These are phyloP conservation scores for Cordia subcordata DNA, from an alignment of 257 asterid genomes.

Conservation along the genomic window DNA sequence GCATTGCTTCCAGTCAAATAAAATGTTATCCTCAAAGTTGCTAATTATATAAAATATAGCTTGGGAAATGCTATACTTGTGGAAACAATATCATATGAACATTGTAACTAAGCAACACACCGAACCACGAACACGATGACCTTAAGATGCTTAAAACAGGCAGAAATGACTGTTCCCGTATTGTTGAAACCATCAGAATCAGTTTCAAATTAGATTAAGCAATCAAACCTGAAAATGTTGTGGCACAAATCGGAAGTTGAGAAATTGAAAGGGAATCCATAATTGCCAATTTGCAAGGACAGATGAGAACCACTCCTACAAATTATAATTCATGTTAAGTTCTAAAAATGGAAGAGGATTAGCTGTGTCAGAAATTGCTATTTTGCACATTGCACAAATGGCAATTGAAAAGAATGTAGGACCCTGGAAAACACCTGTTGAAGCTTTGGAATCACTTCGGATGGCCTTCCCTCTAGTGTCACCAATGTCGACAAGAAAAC, in stretches of 20 bases:
- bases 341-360: neutral
- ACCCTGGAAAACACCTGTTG: conserved; percentile 49
- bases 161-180: neutral
- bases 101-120: too few species aligned
- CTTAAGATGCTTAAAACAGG: neutral
- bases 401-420: neutral
- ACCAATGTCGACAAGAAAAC: conserved; percentile 53
- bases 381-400: too few species aligned
- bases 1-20: too few species aligned
- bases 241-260: conserved; percentile 89
- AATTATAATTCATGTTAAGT: neutral
- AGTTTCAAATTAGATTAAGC: conserved; percentile 1
- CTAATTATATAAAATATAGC: too few species aligned
- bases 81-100: too few species aligned
- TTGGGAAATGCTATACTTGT: too few species aligned
- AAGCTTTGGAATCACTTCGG: conserved; percentile 69
- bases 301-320: conserved; percentile 88
- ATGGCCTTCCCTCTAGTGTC: conserved; percentile 69
- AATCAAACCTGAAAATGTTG: conserved; percentile 88
- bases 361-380: too few species aligned
- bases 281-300: conserved; percentile 94
- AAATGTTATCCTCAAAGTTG: too few species aligned
- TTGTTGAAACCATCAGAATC: neutral
- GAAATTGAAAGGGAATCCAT: conserved; percentile 95
- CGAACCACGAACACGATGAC: too few species aligned